Base-by-base conservation (phyloP, 306 rosid species). In the Abrus pulchellus region DNA sequence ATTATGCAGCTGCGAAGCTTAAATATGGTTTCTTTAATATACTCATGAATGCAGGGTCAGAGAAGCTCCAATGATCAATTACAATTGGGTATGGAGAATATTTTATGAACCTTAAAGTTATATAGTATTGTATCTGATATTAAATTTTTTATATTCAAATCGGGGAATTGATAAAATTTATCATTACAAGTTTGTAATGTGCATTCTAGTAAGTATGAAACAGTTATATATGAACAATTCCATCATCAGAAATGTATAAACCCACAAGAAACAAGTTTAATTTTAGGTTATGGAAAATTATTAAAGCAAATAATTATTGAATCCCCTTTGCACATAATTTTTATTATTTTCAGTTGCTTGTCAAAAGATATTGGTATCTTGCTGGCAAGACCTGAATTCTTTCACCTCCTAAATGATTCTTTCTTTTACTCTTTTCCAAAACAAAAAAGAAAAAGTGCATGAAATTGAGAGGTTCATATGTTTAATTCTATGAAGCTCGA, bases 301-400 rank as follows among this genome's bases (percentile, higher is more conserved):
- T 53, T 62, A 70, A 32, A 72, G 54, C n/a, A 38, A 11, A 72
- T 72, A 38, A 53, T 53, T 32, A 72, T 40, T 1, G 50, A 73
- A 56, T 41, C 67, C 41, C 27, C 78, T 40, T 73, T 73, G 55
- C 7, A 28, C 67, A 73, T 38, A 2, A 9, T 1, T 40, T 70
- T 38, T 54, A 3, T 36, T 12, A 28, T 32, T 40, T 52, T 62
- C 40, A 65, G 77, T 85, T 83, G 85, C 91, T 89, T 89, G 86
- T 53, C 5, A 30, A 36, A 83, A 12, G 83, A 86, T 84, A 82
- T 83, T 70, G 81, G 89, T 74, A 85, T 86, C 72, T 72, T 38
- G 72, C 53, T 14, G 36, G 62, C 73, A 65, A 70, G 50, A 54
- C 43, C 64, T 77, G 44, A 79, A 28, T 71, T 62, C 75, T 84